Conservation (phyloP, 164 flowering plant species). For the Taxillus chinensis region DNA sequence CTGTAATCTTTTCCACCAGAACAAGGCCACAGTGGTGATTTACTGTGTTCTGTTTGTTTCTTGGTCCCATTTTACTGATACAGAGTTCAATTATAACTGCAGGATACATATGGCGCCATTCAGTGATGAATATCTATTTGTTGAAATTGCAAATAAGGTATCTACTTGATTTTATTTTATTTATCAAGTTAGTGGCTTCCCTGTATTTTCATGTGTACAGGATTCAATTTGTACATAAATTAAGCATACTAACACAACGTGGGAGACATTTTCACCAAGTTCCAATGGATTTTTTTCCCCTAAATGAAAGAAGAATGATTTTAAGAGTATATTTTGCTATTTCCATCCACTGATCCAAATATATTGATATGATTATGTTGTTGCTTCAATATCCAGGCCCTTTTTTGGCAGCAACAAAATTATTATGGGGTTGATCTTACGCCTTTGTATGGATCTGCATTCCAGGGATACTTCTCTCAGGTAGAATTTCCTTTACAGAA, state of each 20-base stretch:
- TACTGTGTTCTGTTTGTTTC: neutral
- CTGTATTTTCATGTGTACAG: neutral
- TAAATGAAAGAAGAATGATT: too few species aligned
- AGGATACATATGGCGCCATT: slow-evolving; percentile 99
- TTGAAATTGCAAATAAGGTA: slow-evolving; percentile 97
- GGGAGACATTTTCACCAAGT: too few species aligned
- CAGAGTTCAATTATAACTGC: slow-evolving; percentile 11
- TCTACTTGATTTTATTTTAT: slow-evolving; percentile 7
- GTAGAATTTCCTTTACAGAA: slow-evolving; percentile 16
- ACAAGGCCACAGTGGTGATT: too few species aligned
- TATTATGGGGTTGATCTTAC: slow-evolving; percentile 91
- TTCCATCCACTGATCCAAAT: too few species aligned
- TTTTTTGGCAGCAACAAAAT: slow-evolving; percentile 96
- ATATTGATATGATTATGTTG: too few species aligned
- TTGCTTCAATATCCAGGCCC: slow-evolving; percentile 37
- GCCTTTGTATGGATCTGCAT: slow-evolving; percentile 79
- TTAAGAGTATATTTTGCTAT: too few species aligned
- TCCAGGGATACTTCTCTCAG: slow-evolving; percentile 91
- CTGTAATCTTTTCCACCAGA: neutral
- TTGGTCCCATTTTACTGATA: slow-evolving; percentile 1
- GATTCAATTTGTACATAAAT: neutral
- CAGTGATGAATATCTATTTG: slow-evolving; percentile 84
- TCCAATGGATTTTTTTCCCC: too few species aligned
- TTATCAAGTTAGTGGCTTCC: neutral
- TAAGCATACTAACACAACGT: neutral